phyloP scores from a whole-genome alignment of 2,329 filamentous ascomycete species.

The Venturia aucupariae region DNA sequence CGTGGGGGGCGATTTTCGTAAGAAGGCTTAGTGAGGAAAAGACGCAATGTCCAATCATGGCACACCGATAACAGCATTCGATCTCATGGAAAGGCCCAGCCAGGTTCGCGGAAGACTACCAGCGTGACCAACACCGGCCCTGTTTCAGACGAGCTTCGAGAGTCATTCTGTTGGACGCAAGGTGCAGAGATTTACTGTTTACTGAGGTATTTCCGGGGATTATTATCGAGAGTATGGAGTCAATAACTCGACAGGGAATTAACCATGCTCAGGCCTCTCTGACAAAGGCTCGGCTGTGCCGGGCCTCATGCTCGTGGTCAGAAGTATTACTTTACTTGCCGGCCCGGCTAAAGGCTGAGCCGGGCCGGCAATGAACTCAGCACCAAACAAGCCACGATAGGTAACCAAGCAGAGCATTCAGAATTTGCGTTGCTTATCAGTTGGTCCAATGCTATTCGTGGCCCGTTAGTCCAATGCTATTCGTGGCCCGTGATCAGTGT shows the following conservation, averaged over 20 bases:
- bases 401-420: too few relatives aligned
- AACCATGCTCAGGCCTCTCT: background rate
- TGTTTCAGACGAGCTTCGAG: background rate
- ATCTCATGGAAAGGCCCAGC: background rate
- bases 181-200: background rate
- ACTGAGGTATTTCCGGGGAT: background rate
- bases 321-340: background rate
- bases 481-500: conserved; percentile 3
- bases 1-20: background rate
- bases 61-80: background rate
- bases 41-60: background rate
- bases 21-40: background rate
- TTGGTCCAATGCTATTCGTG: background rate
- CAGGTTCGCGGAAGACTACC: background rate
- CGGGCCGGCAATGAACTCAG: background rate
- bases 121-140: too few relatives aligned
- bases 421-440: background rate
- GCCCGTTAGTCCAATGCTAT: background rate
- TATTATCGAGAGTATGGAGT: background rate
- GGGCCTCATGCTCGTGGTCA: background rate
- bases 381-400: background rate
- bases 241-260: background rate
- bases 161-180: background rate
- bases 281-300: background rate
- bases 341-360: background rate